A percentile compares a stretch with the other conserved stretches of the same genome.
Conservation (phyloP, 1,284 basidiomycete species). For the Pholiota adiposa region DNA sequence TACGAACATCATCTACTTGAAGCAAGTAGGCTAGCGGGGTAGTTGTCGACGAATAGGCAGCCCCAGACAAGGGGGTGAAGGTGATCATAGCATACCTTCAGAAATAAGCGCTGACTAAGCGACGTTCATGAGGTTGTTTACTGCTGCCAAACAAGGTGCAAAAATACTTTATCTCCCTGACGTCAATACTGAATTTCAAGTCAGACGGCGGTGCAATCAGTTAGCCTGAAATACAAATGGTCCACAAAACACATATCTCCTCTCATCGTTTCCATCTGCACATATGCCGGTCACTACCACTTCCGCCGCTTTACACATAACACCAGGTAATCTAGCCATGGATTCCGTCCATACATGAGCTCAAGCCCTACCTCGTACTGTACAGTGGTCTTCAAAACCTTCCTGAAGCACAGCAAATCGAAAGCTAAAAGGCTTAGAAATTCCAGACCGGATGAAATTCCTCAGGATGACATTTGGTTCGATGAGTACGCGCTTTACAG, state of each 20-base stretch:
- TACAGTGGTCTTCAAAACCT: slow-evolving; percentile 52
- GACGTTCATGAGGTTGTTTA: slow-evolving; percentile 5
- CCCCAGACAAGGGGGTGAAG: slow-evolving; percentile 88
- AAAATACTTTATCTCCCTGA: slow-evolving; percentile 12
- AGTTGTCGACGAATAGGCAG: slow-evolving; percentile 70
- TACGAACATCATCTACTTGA: slow-evolving; percentile 92
- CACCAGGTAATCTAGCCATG: slow-evolving; percentile 42
- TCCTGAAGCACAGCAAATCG: slow-evolving; percentile 59
- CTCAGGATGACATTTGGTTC: slow-evolving; percentile 62
- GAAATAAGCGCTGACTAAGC: slow-evolving; percentile 24
- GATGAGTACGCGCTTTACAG: slow-evolving; percentile 51
- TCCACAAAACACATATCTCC: not conserved
- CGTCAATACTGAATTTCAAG: slow-evolving; percentile 13
- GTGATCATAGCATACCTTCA: slow-evolving; percentile 72
- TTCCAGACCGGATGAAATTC: slow-evolving; percentile 43
- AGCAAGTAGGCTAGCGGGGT: slow-evolving; percentile 84
- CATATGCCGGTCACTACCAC: slow-evolving; percentile 56
- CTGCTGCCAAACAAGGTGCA: slow-evolving; percentile 4
- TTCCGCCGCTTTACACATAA: slow-evolving; percentile 56
- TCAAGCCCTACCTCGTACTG: not conserved
- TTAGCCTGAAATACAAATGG: not conserved
- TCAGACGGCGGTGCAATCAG: not conserved
- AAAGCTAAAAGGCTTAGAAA: slow-evolving; percentile 47
- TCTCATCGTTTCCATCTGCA: not conserved
- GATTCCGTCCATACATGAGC: not conserved